These are phyloP conservation scores for Knoxia roxburghii DNA, from an alignment of 257 asterid genomes.

Conservation along the genomic window DNA sequence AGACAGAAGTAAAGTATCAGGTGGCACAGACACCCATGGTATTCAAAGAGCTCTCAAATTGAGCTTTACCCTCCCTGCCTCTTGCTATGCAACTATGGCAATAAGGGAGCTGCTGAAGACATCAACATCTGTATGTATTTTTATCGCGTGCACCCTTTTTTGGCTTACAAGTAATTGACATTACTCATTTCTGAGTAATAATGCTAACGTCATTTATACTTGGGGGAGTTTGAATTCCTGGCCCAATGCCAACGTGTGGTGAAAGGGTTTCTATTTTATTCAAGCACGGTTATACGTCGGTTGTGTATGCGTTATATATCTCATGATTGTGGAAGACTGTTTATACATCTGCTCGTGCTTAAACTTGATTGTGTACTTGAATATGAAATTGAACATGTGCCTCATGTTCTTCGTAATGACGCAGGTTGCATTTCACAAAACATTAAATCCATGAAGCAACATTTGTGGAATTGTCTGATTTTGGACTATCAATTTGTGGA, in stretches of 20 bases:
- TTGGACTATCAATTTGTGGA: not conserved
- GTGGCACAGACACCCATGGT: conserved; percentile 28
- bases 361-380: not conserved
- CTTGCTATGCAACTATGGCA: conserved; percentile 99
- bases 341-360: not conserved
- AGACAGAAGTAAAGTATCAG: conserved; percentile 27
- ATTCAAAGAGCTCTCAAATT: conserved; percentile 70
- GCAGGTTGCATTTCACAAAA: conserved; percentile 91
- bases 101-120: conserved; percentile 91
- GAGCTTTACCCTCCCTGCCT: conserved; percentile 85
- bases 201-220: not conserved
- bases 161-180: not conserved
- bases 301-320: no score
- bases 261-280: not conserved
- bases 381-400: not conserved
- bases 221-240: not conserved
- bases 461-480: not conserved
- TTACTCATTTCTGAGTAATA: not conserved
- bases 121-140: conserved; percentile 78
- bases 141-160: conserved; percentile 12
- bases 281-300: not conserved
- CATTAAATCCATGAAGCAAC: conserved; percentile 34
- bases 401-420: not conserved
- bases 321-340: no score
- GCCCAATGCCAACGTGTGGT: not conserved